Base-by-base conservation (phyloP, 1,139 yeast species). In the Protomyces gravidus region DNA sequence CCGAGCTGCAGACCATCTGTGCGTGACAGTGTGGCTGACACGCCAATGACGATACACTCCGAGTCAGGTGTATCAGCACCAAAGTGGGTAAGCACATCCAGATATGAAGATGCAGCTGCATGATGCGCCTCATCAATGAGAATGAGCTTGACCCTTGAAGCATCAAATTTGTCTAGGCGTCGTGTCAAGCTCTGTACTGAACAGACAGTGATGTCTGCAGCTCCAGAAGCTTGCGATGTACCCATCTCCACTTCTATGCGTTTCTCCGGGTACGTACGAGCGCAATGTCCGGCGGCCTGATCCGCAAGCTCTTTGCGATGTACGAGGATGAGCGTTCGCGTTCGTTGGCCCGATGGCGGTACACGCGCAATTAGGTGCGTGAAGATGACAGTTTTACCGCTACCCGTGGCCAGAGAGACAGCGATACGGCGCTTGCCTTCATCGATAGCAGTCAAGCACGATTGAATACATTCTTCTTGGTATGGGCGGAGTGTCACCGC, bases 41-140 rank as follows among this genome's bases (percentile, higher is more conserved):
- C 88, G 1, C 97, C 97, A 19, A 89, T 75, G 0, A 89, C 82
- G 6, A 82, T 78, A 0, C 83, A 74, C 1, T 72, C 71, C 62
- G 82, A 76, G 0, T 74, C 70, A 0, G 74, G 62, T 1, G 69
- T 68, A 21, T 68, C 68, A 1, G 88, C 86, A 0, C 76, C 75
- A 67, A 90, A 73, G 58, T 86, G 78, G 3, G 75, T 69, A 58
- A 89, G 71, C 1, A 89, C 77, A 46, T 77, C 76, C 15, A 73
- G 50, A 76, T 92, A 92, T 0, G 90, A 78, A 13, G 71, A 68
- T 0, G 96, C 92, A 0, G 88, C 86, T 0, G 96, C 85, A 72
- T 90, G 97, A 68, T 90, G 98, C 52, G 96, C 95, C 69, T 90
- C 98, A 71, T 90, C 98, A 1, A 90, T 76, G 23, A 90, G 83